These are phyloP conservation scores for Pulveroboletus frians DNA, from an alignment of 768 basidiomycete genomes.

Conservation along the genomic window DNA sequence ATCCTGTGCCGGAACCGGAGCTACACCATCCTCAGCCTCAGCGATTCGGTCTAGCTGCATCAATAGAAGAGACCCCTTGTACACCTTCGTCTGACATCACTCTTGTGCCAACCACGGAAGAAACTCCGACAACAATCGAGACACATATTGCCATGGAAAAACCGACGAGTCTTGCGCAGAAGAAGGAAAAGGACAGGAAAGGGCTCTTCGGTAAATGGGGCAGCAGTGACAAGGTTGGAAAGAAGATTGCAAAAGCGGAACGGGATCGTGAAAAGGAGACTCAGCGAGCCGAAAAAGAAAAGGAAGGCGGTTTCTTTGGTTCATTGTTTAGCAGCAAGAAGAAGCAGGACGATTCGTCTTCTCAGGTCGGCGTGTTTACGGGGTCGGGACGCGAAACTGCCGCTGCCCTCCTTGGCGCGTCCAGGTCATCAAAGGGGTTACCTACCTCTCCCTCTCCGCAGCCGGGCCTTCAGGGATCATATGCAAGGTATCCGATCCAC, in stretches of 20 bases:
- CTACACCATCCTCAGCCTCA: conserved; percentile 69
- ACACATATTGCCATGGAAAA: conserved; percentile 17
- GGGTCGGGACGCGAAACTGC: conserved; percentile 80
- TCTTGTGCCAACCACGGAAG: conserved; percentile 22
- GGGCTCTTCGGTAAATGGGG: conserved; percentile 65
- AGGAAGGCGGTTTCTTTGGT: conserved; percentile 83
- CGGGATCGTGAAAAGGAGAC: conserved; percentile 47
- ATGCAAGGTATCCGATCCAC: conserved; percentile 92
- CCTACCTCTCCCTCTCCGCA: conserved; percentile 58
- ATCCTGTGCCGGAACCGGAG: conserved; percentile 34
- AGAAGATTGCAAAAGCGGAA: conserved; percentile 45
- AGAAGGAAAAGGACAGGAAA: conserved; percentile 72
- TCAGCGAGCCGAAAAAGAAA: conserved; percentile 45
- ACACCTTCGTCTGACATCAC: conserved; percentile 55
- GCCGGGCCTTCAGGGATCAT: conserved; percentile 36
- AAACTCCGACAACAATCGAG: conserved; percentile 26
- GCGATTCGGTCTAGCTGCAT: conserved; percentile 34
- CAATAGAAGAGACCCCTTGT: conserved; percentile 39
- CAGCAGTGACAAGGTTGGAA: conserved; percentile 49
- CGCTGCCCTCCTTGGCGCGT: conserved; percentile 77
- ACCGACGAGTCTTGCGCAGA: conserved; percentile 31
- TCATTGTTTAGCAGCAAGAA: conserved; percentile 84
- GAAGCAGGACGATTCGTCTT: conserved; percentile 71
- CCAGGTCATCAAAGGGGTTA: conserved; percentile 70
- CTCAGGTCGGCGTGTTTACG: conserved; percentile 31